Conservation (phyloP, 208 protist species). For the Leishmania aethiopica region DNA sequence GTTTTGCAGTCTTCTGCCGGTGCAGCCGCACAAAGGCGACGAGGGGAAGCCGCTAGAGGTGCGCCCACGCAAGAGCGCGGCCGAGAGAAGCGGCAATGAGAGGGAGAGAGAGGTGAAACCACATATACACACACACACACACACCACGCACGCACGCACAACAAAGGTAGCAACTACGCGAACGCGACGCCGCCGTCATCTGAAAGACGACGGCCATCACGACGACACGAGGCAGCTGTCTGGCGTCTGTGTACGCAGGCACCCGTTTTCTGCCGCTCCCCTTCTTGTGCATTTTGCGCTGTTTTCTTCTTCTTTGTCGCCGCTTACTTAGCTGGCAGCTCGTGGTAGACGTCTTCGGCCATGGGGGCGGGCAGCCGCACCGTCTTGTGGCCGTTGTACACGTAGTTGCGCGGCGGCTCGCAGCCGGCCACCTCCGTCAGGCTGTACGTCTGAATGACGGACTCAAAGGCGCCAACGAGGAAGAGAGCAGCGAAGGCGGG, state of each 20-base stretch:
- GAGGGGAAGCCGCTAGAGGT: neutral
- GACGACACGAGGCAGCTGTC: neutral
- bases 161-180: neutral
- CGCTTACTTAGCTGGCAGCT: neutral
- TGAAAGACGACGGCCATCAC: neutral
- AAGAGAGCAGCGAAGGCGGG: constrained; percentile 68
- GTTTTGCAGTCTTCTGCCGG: neutral
- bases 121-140: no score
- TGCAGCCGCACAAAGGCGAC: neutral
- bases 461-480: constrained; percentile 75
- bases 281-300: neutral
- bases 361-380: constrained; percentile 47
- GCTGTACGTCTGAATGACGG: constrained; percentile 63
- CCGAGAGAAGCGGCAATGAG: neutral
- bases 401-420: constrained; percentile 59
- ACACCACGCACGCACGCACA: neutral
- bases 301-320: neutral
- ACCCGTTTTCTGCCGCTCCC: neutral
- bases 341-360: constrained; percentile 35
- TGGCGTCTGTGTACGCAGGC: neutral
- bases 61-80: neutral
- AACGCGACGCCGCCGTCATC: neutral
- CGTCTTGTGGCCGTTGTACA: constrained; percentile 84
- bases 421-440: constrained; percentile 74
- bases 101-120: neutral